Base-by-base conservation (phyloP, 2,329 filamentous ascomycete species). In the Cladosporium phlei region DNA sequence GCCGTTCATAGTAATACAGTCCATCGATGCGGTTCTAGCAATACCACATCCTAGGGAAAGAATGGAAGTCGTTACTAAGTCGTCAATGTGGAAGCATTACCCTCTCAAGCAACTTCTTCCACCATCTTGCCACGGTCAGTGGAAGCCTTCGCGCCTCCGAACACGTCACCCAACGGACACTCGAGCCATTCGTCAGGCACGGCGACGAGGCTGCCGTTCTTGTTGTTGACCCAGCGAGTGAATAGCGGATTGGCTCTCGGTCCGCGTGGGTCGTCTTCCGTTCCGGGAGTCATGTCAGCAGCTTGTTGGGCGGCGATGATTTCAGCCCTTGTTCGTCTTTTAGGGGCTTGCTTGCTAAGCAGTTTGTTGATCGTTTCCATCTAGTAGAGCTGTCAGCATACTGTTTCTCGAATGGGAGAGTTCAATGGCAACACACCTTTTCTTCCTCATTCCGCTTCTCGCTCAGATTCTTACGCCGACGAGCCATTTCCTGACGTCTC, bases 361-460 rank as follows among this genome's bases (percentile, higher is more conserved):
- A 93, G 80, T 59, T 90, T 89, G 72, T 93, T 90, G 76, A 93
- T 91, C 0, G 87, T 93, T 72, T 91, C 87, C 78, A 88, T 87
- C 86, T 90, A 27, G 16, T n/a, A 19, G 25, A 16, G 7, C 20
- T 20, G 45, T 40, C 27, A 40, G 33, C n/a, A n/a, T n/a, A n/a
- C n/a, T n/a, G n/a, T 17, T 11, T 2, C 4, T 4, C 12, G 7
- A 5, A 17, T 29, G 5, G 11, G 20, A 20, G 20, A 43, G 28
- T 16, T 12, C 17, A 20, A 9, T 14, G 28, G 11, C 11, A 32
- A 52, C 61, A 21, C 60, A 82, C 79, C 75, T 87, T 88, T 64
- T 87, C 84, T 67, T 88, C 84, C 59, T 87, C 83, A 46, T 86
- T 85, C n/a, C 83, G 77, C 69, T 86, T 86, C 66, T 87, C 84